Evolutionary conservation across 768 basidiomycete genomes (phyloP).

Genomic region (Tylopilus subfusipes): DNA sequence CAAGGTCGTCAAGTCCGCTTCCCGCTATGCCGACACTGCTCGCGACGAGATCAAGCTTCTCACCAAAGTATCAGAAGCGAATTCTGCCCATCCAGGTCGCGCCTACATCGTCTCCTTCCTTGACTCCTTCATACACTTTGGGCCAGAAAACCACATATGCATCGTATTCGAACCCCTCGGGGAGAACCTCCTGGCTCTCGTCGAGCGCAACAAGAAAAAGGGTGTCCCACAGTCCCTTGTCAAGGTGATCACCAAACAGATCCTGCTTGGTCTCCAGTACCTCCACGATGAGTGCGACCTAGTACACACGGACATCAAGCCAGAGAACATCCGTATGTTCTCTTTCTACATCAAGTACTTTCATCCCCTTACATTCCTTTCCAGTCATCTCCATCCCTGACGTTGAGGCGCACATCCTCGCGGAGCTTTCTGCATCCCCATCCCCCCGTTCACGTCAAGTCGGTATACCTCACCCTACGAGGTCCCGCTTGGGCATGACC

Average conservation of each 20-base stretch:
- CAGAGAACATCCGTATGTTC: constrained; percentile 88
- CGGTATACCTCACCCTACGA: constrained; percentile 70
- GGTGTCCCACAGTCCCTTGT: constrained; percentile 81
- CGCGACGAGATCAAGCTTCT: constrained; percentile 94
- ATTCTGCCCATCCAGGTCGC: constrained; percentile 75
- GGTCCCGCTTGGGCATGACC: constrained; percentile 55
- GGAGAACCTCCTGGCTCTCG: constrained; percentile 70
- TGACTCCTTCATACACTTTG: constrained; percentile 80
- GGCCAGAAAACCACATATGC: constrained; percentile 80
- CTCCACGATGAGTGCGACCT: constrained; percentile 90
- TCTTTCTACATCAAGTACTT: constrained; percentile 23
- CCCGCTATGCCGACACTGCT: constrained; percentile 94
- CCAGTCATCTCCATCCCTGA: constrained; percentile 83
- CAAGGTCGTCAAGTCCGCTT: constrained; percentile 93
- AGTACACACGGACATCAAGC: constrained; percentile 92
- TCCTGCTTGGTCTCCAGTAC: constrained; percentile 86
- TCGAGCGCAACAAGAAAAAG: constrained; percentile 76
- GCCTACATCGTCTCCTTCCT: constrained; percentile 83
- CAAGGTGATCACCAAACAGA: constrained; percentile 81
- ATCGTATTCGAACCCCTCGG: constrained; percentile 89
- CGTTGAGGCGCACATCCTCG: constrained; percentile 67
- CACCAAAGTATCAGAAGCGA: constrained; percentile 65
- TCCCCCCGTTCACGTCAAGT: constrained; percentile 77
- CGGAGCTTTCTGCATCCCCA: constrained; percentile 63
- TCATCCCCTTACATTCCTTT: constrained; percentile 9